These are phyloP conservation scores for Daldinia sp. DNA, from an alignment of 2,329 filamentous ascomycete genomes.

Conservation along the genomic window DNA sequence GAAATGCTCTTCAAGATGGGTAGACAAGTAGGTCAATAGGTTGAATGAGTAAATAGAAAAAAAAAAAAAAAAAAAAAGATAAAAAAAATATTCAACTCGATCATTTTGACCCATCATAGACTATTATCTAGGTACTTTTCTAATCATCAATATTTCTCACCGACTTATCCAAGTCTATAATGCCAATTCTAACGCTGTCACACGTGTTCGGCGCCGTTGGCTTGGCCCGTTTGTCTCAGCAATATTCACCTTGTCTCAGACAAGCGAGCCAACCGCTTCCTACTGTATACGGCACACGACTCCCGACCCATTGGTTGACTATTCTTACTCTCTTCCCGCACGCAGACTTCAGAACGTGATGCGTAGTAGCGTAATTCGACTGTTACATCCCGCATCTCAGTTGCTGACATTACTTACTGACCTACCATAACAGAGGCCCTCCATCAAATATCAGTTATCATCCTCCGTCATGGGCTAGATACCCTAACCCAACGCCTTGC, in stretches of 20 bases:
- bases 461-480: neutral
- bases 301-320: neutral
- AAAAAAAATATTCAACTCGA: neutral
- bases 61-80: too few species aligned
- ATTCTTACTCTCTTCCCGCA: neutral
- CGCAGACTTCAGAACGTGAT: neutral
- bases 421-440: neutral
- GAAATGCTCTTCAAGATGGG: neutral
- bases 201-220: neutral
- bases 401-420: neutral
- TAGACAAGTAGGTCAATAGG: neutral
- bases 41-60: neutral
- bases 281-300: neutral
- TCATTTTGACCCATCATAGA: neutral
- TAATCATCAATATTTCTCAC: neutral
- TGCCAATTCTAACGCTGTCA: conserved; percentile 5
- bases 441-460: neutral
- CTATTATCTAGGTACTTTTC: neutral
- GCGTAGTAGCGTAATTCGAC: neutral
- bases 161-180: neutral
- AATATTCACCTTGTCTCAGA: neutral
- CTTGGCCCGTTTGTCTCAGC: conserved; percentile 12
- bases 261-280: conserved; percentile 1
- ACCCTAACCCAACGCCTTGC: neutral
- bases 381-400: neutral